Conservation (phyloP, 768 basidiomycete genomes). For the Psilocybe subaeruginosa region DNA sequence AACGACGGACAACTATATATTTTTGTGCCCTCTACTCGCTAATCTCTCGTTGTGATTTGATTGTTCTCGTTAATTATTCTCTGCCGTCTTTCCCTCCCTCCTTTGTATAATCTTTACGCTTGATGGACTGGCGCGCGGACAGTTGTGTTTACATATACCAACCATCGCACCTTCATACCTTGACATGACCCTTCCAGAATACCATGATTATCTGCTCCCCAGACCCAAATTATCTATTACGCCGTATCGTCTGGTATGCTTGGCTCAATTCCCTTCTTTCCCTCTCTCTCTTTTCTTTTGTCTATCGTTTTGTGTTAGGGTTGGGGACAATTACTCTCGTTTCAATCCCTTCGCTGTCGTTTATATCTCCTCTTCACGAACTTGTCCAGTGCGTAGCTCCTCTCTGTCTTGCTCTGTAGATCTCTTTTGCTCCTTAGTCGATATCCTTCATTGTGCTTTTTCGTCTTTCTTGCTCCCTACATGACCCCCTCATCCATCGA, state of each 20-base stretch:
- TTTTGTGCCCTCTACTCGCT: slow-evolving; percentile 6
- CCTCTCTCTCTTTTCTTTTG: slow-evolving; percentile 1
- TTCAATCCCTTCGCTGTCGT: not conserved
- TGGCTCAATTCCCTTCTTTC: slow-evolving; percentile 13
- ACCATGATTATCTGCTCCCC: slow-evolving; percentile 3
- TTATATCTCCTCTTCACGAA: not conserved
- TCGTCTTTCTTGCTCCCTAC: slow-evolving; percentile 3
- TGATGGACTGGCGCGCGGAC: slow-evolving; percentile 16
- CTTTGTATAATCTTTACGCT: slow-evolving; percentile 19
- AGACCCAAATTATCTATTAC: slow-evolving; percentile 11
- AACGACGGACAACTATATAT: slow-evolving; percentile 13
- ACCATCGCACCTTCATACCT: slow-evolving; percentile 10
- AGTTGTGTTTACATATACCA: slow-evolving; percentile 14
- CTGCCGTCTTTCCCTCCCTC: slow-evolving; percentile 10
- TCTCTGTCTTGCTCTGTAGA: slow-evolving; percentile 7
- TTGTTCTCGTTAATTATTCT: slow-evolving; percentile 12
- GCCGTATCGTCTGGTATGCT: slow-evolving; percentile 20
- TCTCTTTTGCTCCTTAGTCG: not conserved
- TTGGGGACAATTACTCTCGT: slow-evolving; percentile 15
- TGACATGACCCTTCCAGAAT: slow-evolving; percentile 9
- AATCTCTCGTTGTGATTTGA: slow-evolving; percentile 5
- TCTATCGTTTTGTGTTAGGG: slow-evolving; percentile 4
- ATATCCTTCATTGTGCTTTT: not conserved
- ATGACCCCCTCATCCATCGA: not conserved
- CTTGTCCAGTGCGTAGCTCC: not conserved